Evolutionary conservation across 2,329 filamentous ascomycete species (phyloP).

Genomic region (Nannizzia gypsea): DNA sequence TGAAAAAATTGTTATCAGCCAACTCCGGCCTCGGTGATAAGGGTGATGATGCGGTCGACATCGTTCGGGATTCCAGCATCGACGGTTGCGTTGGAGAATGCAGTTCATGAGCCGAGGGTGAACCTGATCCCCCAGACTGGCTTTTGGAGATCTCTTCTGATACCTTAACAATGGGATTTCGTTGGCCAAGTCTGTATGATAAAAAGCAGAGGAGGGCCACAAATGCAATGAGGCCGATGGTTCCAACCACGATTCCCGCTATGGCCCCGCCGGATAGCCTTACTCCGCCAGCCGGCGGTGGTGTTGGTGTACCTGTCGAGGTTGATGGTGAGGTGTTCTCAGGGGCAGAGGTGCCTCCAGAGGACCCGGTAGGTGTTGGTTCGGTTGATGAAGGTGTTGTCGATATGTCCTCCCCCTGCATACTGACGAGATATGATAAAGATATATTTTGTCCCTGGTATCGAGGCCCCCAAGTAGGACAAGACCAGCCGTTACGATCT

Average conservation of each 20-base stretch:
- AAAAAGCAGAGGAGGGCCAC: not conserved
- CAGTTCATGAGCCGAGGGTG: not conserved
- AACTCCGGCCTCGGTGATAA: not conserved
- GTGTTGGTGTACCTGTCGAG: not conserved
- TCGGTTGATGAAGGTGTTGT: not conserved
- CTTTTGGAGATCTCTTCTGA: not conserved
- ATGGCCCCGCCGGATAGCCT: not conserved
- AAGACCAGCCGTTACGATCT: slow-evolving; percentile 9
- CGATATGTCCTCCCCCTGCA: slow-evolving; percentile 1
- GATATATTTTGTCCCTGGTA: slow-evolving; percentile 4
- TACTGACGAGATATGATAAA: slow-evolving; percentile 5
- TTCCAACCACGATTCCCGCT: not conserved
- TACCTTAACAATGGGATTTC: not conserved
- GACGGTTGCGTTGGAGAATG: not conserved
- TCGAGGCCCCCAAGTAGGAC: slow-evolving; percentile 8
- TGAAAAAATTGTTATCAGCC: not conserved
- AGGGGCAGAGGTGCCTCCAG: not conserved
- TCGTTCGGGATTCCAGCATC: not conserved
- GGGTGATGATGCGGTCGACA: not conserved
- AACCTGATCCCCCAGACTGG: not conserved
- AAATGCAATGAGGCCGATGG: not conserved
- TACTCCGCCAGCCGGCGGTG: not conserved
- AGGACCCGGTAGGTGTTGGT: not conserved
- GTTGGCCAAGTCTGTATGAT: not conserved
- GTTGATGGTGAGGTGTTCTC: not conserved